These are phyloP conservation scores for Luvunga scandens DNA, from an alignment of 345 rosid species.

Conservation along the genomic window DNA sequence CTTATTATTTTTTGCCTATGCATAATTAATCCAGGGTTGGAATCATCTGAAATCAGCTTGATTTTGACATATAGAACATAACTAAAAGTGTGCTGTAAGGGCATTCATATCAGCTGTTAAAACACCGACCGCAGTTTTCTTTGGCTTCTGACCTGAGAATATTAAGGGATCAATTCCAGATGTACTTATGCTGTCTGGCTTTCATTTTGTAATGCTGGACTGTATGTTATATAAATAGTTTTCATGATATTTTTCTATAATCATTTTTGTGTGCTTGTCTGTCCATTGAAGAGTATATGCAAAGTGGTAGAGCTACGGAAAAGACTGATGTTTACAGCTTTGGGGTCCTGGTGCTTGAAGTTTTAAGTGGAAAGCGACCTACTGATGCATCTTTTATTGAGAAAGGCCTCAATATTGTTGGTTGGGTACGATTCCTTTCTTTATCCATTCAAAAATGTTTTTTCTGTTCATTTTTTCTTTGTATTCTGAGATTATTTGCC, in stretches of 20 bases:
- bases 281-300: conserved; percentile 81
- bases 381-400: conserved; percentile 96
- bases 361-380: conserved; percentile 93
- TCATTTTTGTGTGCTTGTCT: conserved; percentile 7
- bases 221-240: conserved; percentile 1
- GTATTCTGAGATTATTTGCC: not conserved
- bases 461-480: not conserved
- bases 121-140: not conserved
- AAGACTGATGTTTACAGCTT: conserved; percentile 97
- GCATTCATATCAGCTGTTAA: not conserved
- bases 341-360: conserved; percentile 90
- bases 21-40: not conserved
- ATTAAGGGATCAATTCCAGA: not conserved
- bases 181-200: conserved; percentile 8
- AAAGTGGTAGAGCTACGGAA: conserved; percentile 98
- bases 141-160: not conserved
- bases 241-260: not conserved
- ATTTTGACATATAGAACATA: not conserved
- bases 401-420: conserved; percentile 96
- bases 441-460: not conserved
- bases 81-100: not conserved
- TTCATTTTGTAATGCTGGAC: not conserved
- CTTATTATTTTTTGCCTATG: not conserved
- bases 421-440: conserved; percentile 69
- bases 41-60: not conserved